Evolutionary conservation across 768 basidiomycete genomes (phyloP), one percentile per base, ranked within the genome.

Genomic region (Lentinula aciculospora): DNA sequence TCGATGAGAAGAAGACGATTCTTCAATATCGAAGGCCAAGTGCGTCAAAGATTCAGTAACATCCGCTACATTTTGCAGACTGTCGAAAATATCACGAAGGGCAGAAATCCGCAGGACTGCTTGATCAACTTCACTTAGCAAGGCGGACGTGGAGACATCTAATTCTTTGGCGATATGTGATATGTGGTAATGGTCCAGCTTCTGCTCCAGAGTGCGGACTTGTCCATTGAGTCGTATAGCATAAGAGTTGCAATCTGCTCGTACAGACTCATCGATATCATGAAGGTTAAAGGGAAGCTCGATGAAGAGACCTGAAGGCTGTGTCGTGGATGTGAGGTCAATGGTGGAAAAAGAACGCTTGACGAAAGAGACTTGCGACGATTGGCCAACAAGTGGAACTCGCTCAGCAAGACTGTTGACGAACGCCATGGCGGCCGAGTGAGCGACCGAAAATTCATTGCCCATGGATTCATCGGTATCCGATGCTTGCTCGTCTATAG

Each of bases 241-340:
- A 63, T 82, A 83, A n/a, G 81, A 70, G 67, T 93, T 91, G 45
- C 80, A 80, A 66, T 90, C 85, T 12, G 79, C 67, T 29, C 91
- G 85, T 58, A 92, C 85, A 55, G 74, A 72, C 40, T 81, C 79
- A 65, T 95, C 87, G 36, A 94, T 72, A 39, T 72, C 70, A 36
- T 75, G 61, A 32, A 84, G 71, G 57, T 88, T 82, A 64, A 90
- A 78, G 2, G 84, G 82, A 15, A 81, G 65, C 53, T 78, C 76
- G 15, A 75, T 60, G 9, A 68, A 32, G 40, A 65, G 58, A 4
- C 68, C 66, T 32, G 72, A 64, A 53, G 70, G 71, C 23, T 74
- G 58, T 39, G 65, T 59, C 17, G 69, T 72, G 6, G 76, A 65
- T 50, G 68, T 74, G 53, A 76, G 63, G 39, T 75, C 74, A n/a